phyloP scores from a whole-genome alignment of 1,284 basidiomycete genomes.

The Boletellus deceptivus region DNA sequence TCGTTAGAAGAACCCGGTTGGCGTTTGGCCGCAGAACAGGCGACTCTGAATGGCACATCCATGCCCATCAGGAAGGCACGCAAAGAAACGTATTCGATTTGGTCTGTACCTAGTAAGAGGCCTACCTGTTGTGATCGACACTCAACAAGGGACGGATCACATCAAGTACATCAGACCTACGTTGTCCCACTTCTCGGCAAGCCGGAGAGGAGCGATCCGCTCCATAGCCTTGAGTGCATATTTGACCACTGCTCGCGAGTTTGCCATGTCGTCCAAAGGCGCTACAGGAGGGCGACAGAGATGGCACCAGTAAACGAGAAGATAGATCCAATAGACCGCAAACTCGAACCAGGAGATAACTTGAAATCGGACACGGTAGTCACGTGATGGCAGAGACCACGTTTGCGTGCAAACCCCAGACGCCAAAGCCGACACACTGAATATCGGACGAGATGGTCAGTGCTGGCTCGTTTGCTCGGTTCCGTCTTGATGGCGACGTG shows the following conservation, averaged over 20 bases:
- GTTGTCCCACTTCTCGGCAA: conserved; percentile 91
- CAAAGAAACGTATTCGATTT: conserved; percentile 5
- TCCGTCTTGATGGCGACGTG: conserved; percentile 1
- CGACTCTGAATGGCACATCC: conserved; percentile 53
- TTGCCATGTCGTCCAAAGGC: conserved; percentile 3
- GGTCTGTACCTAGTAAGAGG: conserved; percentile 64
- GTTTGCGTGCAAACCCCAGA: conserved; percentile 3
- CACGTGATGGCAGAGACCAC: conserved; percentile 20
- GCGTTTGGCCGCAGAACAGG: conserved; percentile 56
- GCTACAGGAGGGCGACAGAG: neutral
- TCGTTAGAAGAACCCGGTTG: conserved; percentile 76
- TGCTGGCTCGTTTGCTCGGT: neutral
- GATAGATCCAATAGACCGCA: too few species aligned
- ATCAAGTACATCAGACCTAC: conserved; percentile 61
- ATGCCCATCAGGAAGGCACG: conserved; percentile 2
- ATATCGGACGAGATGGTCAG: conserved; percentile 19
- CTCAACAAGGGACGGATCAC: conserved; percentile 1
- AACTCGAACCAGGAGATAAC: too few species aligned
- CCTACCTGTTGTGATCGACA: conserved; percentile 59
- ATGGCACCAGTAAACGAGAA: neutral
- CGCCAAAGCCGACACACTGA: neutral
- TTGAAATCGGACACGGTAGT: neutral
- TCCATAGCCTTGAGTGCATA: conserved; percentile 65
- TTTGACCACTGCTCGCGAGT: conserved; percentile 30
- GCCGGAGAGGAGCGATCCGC: conserved; percentile 78